Evolutionary conservation across 352 stramenopile genomes (phyloP).

Genomic region (Globisporangium nodosum): DNA sequence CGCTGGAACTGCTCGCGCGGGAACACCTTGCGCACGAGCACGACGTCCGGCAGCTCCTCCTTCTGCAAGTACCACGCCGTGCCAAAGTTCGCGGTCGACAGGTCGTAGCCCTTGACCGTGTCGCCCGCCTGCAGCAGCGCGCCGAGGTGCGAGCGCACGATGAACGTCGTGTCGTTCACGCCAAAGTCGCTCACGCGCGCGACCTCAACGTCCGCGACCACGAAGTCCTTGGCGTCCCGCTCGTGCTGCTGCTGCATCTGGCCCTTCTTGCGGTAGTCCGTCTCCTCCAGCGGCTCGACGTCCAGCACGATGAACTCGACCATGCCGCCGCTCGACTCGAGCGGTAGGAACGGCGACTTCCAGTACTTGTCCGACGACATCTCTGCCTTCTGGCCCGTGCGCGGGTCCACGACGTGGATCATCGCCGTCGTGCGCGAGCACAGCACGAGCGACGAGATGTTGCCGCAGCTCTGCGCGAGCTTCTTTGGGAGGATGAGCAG

Average conservation of each 20-base stretch:
- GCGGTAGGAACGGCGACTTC: conserved; percentile 56
- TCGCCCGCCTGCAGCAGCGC: conserved; percentile 51
- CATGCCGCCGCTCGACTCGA: conserved; percentile 55
- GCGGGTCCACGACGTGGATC: conserved; percentile 59
- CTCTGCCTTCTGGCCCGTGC: conserved; percentile 46
- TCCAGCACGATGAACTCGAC: conserved; percentile 69
- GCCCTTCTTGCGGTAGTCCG: not conserved
- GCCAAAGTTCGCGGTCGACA: conserved; percentile 51
- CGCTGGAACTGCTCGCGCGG: conserved; percentile 28
- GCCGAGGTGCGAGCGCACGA: conserved; percentile 59
- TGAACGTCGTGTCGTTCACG: conserved; percentile 74
- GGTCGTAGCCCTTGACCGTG: conserved; percentile 70
- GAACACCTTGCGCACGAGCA: conserved; percentile 73
- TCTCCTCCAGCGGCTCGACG: conserved; percentile 39
- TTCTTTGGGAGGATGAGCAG: conserved; percentile 55
- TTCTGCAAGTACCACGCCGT: conserved; percentile 35
- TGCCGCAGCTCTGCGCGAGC: conserved; percentile 55
- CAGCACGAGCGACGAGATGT: conserved; percentile 52
- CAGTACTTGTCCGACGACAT: conserved; percentile 63
- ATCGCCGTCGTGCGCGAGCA: conserved; percentile 57
- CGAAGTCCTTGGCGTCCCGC: conserved; percentile 25
- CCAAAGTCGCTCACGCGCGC: conserved; percentile 67
- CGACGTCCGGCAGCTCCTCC: conserved; percentile 60
- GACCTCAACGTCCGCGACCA: conserved; percentile 65
- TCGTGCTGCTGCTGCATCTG: conserved; percentile 1